These are phyloP conservation scores for Dovyalis caffra DNA, from an alignment of 345 rosid genomes.

Conservation along the genomic window DNA sequence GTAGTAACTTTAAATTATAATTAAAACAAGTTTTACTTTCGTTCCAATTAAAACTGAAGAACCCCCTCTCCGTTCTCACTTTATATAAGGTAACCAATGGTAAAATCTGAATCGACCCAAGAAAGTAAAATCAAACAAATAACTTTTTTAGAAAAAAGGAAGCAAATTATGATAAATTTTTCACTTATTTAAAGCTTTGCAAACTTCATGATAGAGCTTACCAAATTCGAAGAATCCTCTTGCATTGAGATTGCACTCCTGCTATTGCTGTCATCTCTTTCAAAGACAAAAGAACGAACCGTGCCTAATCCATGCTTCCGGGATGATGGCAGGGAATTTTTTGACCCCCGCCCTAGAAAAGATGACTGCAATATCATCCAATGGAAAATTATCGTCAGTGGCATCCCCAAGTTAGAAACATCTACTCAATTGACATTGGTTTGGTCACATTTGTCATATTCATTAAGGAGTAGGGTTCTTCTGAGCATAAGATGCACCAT, in stretches of 20 bases:
- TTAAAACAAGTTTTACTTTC: not conserved
- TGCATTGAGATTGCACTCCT: conserved; percentile 42
- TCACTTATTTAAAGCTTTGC: not conserved
- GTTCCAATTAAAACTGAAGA: not conserved
- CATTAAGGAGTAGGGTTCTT: too few relatives aligned
- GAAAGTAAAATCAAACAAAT: not conserved
- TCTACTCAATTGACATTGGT: not conserved
- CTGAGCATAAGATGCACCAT: not conserved
- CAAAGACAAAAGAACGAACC: conserved; percentile 75
- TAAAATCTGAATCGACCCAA: not conserved
- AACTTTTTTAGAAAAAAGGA: not conserved
- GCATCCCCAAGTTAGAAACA: not conserved
- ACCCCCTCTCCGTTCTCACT: not conserved
- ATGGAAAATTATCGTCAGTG: conserved; percentile 2
- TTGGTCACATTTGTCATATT: not conserved
- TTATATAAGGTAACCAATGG: not conserved
- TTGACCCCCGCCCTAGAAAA: conserved; percentile 62
- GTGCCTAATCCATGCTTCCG: conserved; percentile 55
- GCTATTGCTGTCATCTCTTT: conserved; percentile 67
- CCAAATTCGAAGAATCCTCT: conserved; percentile 62
- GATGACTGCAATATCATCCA: conserved; percentile 66
- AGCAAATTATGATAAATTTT: not conserved
- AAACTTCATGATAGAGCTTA: conserved; percentile 35
- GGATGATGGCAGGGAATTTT: conserved; percentile 48
- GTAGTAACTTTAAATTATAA: not conserved